phyloP scores from a whole-genome alignment of 345 rosid species.

The Boechera retrofracta region DNA sequence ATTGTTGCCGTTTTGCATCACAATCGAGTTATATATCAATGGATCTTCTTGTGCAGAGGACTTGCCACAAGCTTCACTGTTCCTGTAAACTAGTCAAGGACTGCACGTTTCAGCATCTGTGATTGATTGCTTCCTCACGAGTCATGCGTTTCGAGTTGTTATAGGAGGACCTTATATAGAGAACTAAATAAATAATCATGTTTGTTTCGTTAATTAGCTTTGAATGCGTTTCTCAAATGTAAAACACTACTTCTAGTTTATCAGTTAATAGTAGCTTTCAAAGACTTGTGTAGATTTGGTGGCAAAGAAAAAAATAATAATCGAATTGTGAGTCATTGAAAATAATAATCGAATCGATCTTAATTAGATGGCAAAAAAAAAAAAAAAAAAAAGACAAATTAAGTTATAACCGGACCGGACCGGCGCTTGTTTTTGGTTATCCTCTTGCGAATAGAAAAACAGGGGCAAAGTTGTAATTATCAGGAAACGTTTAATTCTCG shows the following conservation, averaged over 20 bases:
- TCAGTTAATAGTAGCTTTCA: background rate
- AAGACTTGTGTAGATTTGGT: slow-evolving; percentile 18
- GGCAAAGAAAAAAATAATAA: background rate
- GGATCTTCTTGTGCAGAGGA: slow-evolving; percentile 38
- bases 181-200: slow-evolving; percentile 25
- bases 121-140: background rate
- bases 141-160: slow-evolving; percentile 19
- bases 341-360: background rate
- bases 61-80: slow-evolving; percentile 36
- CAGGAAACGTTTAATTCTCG: slow-evolving; percentile 31
- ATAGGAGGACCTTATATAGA: slow-evolving; percentile 12
- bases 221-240: slow-evolving; percentile 19
- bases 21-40: background rate
- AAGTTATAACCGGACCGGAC: background rate
- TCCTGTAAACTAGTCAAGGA: slow-evolving; percentile 34
- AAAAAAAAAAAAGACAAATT: background rate
- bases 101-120: slow-evolving; percentile 19
- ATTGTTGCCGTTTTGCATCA: slow-evolving; percentile 16
- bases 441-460: background rate
- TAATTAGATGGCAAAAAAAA: too few species aligned
- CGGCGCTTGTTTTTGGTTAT: background rate
- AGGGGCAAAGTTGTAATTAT: slow-evolving; percentile 26
- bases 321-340: too few species aligned
- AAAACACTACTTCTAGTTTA: background rate
- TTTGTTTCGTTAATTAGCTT: slow-evolving; percentile 16